Base-by-base conservation (phyloP, 2,329 filamentous ascomycete species). In the Penicillium sp. region DNA sequence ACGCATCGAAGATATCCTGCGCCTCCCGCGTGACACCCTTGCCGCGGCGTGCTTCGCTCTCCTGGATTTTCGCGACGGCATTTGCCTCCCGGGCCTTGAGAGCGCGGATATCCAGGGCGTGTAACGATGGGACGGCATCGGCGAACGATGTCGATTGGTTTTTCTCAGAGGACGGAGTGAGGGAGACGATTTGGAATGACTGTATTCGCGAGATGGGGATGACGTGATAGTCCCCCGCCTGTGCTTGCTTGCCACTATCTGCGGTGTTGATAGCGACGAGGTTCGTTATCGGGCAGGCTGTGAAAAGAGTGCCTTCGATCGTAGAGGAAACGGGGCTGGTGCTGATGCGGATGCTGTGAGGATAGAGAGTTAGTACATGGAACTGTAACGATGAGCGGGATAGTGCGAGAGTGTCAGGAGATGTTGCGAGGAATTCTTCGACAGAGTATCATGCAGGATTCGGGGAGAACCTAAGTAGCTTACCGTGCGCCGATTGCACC, bases 401-500 rank as follows among this genome's bases (percentile, higher is more conserved):
- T 5, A 41, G 13, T 41, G 35, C 35, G 35, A 41, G 35, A 41
- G 35, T 41, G 15, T 15, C 9, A 41, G 35, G 35, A 41, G 35
- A 15, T 11, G 13, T 3, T 41, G 11, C 35, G 35, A 15, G 35
- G 11, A 15, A 15, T 11, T 13, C 15, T 41, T 41, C 11, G 8
- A 15, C 15, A 41, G 1, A 26, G 9, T 21, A 15, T 17, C 44
- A 54, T 54, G 50, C 44, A 46, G 45, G 17, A 60, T 54, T 50
- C 38, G 57, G 48, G 48, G 44, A 26, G 52, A 44, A n/a, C 4
- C 35, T 5, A 44, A 47, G 23, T 31, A 58, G 23, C 44, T 75
- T 81, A 88, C 86, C 85, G 84, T 66, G 85, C 84, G 66, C 87
- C 87, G 72, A 89, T 84, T 54, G 84, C 84, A 75, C 84, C 86